Base-by-base conservation (phyloP, 306 rosid species). In the Trifolium pratense region DNA sequence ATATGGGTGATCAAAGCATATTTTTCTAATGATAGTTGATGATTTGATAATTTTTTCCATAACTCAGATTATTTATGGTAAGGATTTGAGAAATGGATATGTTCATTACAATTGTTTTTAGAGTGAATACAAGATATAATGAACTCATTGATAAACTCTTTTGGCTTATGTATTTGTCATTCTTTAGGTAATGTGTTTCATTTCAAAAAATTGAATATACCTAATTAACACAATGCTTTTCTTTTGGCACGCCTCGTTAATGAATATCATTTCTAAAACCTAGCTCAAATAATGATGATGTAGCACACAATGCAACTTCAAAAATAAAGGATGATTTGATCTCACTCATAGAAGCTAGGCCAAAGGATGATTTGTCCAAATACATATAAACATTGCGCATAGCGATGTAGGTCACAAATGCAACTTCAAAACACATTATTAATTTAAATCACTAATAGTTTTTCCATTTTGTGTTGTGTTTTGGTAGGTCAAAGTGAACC, bases 401-500 rank as follows among this genome's bases (percentile, higher is more conserved):
- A 7, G 9, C 9, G 39, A 36, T n/a, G 48, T 12, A 42, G n/a
- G n/a, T n/a, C 32, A 29, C 5, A 29, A 29, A 4, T 29, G 32
- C 5, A 29, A 29, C 32, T 29, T 29, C 32, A 29, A 4, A 29
- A 3, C 4, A 29, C 5, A 29, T 4, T 52, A 21, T 55, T 23
- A 23, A 56, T 56, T 12, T 56, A 32, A 57, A 6, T 68, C 1
- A 11, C 52, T 78, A 3, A 58, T 69, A 17, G 13, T 70, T 29
- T 5, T 48, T 46, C 7, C 48, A 60, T 81, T 63, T 65, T 70
- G 23, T 32, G 25, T 32, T 79, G 55, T 43, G 68, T 42, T 1
- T 81, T 15, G 87, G 79, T 48, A 85, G 91, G 85, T 60, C 82
- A 85, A 79, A 88, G 83, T 70, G 97, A 89, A 66, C 81, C 96